A percentile compares a stretch with the other conserved stretches of the same genome.
phyloP scores from a whole-genome alignment of 768 basidiomycete genomes.

The Clathrus columnatus region DNA sequence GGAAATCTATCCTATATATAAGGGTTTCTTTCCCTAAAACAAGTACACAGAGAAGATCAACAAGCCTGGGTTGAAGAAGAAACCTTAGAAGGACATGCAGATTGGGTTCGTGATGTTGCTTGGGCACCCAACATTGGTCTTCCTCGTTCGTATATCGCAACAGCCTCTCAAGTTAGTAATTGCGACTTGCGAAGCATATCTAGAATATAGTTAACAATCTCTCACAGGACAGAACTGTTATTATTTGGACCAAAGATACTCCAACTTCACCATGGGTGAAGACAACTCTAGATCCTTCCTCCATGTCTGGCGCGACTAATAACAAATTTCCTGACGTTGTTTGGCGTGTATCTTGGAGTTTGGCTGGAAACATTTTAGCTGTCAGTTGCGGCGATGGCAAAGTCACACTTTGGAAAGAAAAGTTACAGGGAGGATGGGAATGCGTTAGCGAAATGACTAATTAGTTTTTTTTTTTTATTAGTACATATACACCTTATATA shows the following conservation, averaged over 20 bases:
- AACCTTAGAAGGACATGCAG: constrained; percentile 39
- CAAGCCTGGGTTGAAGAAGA: constrained; percentile 17
- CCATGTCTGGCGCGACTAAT: constrained; percentile 34
- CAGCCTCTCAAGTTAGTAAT: constrained; percentile 69
- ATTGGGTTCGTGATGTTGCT: constrained; percentile 30
- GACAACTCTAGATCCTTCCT: constrained; percentile 67
- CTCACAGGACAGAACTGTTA: constrained; percentile 66
- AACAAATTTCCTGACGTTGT: constrained; percentile 95
- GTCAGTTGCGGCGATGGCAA: constrained; percentile 98
- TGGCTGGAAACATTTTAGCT: constrained; percentile 91
- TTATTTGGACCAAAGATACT: constrained; percentile 86
- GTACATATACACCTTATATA: too few species aligned
- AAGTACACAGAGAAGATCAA: constrained; percentile 44
- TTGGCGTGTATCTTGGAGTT: constrained; percentile 98
- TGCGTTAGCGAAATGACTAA: constrained; percentile 95
- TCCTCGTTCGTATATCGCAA: constrained; percentile 90
- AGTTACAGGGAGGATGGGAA: constrained; percentile 90
- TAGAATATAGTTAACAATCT: background rate
- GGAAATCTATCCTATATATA: too few species aligned
- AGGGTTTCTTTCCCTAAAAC: background rate
- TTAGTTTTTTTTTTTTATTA: too few species aligned
- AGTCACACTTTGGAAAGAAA: constrained; percentile 98
- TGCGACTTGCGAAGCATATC: background rate
- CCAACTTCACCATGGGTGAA: constrained; percentile 70
- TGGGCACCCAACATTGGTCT: constrained; percentile 98